Evolutionary conservation across 2,329 filamentous ascomycete species (phyloP).

Genomic region (Xylaria sp.): DNA sequence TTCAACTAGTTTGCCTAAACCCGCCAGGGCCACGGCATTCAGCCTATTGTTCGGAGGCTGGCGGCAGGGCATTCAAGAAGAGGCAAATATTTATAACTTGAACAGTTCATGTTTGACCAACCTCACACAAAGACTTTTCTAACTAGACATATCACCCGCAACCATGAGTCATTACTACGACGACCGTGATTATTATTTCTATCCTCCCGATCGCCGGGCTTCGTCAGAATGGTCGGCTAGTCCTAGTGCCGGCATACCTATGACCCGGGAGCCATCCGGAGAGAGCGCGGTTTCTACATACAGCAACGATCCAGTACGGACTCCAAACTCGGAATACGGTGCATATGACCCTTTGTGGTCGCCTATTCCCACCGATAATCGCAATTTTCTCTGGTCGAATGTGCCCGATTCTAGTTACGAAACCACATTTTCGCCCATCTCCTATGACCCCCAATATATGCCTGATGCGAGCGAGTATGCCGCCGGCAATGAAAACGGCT

Average conservation of each 20-base stretch:
- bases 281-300: slow-evolving; percentile 26
- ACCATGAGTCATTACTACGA: slow-evolving; percentile 7
- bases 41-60: neutral
- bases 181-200: neutral
- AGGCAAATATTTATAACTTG: neutral
- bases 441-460: neutral
- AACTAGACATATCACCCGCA: neutral
- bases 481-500: slow-evolving; percentile 3
- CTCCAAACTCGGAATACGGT: slow-evolving; percentile 28
- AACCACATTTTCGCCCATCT: neutral
- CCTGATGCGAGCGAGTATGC: neutral
- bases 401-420: neutral
- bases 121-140: neutral
- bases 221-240: slow-evolving; percentile 22
- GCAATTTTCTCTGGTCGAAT: slow-evolving; percentile 2
- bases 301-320: slow-evolving; percentile 20
- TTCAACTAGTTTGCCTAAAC: neutral
- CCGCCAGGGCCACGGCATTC: neutral
- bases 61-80: neutral
- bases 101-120: slow-evolving; percentile 3
- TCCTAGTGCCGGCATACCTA: slow-evolving; percentile 19
- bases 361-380: slow-evolving; percentile 5
- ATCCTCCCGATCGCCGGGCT: neutral
- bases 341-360: slow-evolving; percentile 23
- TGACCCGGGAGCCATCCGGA: slow-evolving; percentile 33